Conservation (phyloP, 345 rosid genomes). For the Rhodamnia argentea region DNA sequence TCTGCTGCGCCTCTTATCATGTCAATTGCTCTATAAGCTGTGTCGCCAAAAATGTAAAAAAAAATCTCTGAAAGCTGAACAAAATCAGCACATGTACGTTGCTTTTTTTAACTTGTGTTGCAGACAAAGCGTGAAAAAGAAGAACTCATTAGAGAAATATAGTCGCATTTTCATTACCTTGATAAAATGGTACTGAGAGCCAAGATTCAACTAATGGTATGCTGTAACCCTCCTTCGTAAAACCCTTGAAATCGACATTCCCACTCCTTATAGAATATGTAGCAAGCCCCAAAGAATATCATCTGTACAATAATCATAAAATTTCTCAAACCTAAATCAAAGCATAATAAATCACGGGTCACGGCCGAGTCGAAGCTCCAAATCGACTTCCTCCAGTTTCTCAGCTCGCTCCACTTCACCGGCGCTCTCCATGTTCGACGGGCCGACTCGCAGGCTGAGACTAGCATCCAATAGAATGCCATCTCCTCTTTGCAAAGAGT, state of each 20-base stretch:
- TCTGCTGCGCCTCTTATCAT: neutral
- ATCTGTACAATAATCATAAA: neutral
- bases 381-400: neutral
- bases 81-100: neutral
- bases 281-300: neutral
- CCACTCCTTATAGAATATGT: neutral
- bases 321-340: neutral
- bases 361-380: slow-evolving; percentile 6
- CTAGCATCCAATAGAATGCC: neutral
- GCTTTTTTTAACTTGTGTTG: neutral
- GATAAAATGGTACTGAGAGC: neutral
- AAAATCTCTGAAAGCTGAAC: neutral
- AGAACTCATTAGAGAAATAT: neutral
- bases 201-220: neutral
- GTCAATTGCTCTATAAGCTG: neutral
- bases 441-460: neutral
- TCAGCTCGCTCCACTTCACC: neutral
- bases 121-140: neutral
- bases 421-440: neutral
- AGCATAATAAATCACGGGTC: neutral
- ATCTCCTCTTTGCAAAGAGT: neutral
- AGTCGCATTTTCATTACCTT: neutral
- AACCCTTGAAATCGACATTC: neutral
- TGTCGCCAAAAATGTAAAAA: neutral
- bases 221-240: neutral